These are phyloP conservation scores for Striga asiatica DNA, from an alignment of 257 asterid genomes.

Conservation along the genomic window DNA sequence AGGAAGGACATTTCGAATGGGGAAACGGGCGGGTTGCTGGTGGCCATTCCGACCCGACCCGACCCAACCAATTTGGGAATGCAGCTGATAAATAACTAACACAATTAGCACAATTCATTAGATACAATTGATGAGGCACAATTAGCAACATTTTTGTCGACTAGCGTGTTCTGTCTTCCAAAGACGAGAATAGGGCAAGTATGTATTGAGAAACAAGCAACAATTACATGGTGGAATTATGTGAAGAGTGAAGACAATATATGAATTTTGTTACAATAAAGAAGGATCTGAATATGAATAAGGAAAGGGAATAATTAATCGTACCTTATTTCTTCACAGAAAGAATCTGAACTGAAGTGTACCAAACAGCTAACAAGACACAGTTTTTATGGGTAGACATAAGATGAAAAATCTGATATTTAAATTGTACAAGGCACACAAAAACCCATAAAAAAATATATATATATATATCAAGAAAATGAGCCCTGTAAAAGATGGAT, in stretches of 20 bases:
- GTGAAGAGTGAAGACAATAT: no score
- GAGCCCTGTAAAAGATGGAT: not conserved
- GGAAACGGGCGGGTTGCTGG: constrained; percentile 21
- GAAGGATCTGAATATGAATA: no score
- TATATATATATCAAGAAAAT: not conserved
- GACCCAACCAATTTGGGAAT: constrained; percentile 9
- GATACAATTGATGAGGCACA: not conserved
- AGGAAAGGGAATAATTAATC: not conserved
- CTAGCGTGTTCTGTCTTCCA: no score
- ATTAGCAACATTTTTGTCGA: not conserved
- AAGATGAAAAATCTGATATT: no score
- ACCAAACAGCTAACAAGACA: not conserved
- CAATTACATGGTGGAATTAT: no score
- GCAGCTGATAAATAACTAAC: not conserved
- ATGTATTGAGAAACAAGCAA: no score
- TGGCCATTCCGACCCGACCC: constrained; percentile 29
- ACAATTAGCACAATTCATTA: not conserved
- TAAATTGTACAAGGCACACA: constrained; percentile 1
- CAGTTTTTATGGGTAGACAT: not conserved
- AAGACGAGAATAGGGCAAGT: no score
- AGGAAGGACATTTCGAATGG: constrained; percentile 34
- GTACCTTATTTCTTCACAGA: constrained; percentile 21
- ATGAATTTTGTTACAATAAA: no score
- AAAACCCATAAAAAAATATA: not conserved
- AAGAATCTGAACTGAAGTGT: constrained; percentile 1